Conservation (phyloP, 2,329 filamentous ascomycete species). For the Cytospora leucostoma region DNA sequence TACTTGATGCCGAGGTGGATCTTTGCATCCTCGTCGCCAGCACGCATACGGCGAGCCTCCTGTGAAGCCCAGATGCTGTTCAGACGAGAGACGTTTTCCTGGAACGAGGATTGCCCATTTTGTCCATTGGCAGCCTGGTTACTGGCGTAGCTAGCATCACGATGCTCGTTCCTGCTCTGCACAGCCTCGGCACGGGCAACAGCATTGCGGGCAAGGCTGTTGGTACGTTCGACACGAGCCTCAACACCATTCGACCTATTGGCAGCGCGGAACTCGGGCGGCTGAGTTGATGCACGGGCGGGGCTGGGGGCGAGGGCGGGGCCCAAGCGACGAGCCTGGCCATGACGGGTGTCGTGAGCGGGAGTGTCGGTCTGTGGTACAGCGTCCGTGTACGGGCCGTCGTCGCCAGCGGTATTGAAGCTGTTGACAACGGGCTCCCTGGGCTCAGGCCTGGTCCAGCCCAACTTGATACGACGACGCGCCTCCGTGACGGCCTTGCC, state of each 20-base stretch:
- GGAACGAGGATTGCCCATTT: slow-evolving; percentile 38
- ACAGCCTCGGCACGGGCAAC: slow-evolving; percentile 54
- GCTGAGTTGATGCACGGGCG: slow-evolving; percentile 40
- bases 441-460: slow-evolving; percentile 31
- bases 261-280: slow-evolving; percentile 38
- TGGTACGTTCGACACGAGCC: slow-evolving; percentile 48
- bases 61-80: slow-evolving; percentile 59
- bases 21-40: slow-evolving; percentile 54
- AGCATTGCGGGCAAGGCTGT: slow-evolving; percentile 52
- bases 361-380: slow-evolving; percentile 21
- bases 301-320: slow-evolving; percentile 35
- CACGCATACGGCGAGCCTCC: slow-evolving; percentile 48
- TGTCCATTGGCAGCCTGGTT: slow-evolving; percentile 11
- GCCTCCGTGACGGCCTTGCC: slow-evolving; percentile 54
- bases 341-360: slow-evolving; percentile 47
- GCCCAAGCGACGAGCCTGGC: slow-evolving; percentile 40
- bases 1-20: slow-evolving; percentile 63
- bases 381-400: slow-evolving; percentile 16
- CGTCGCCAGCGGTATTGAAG: slow-evolving; percentile 24
- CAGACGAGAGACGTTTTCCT: slow-evolving; percentile 54
- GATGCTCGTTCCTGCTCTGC: slow-evolving; percentile 53
- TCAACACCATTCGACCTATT: slow-evolving; percentile 37
- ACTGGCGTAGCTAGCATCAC: slow-evolving; percentile 39
- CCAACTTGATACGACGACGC: slow-evolving; percentile 43
- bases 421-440: slow-evolving; percentile 28